A percentile compares a stretch with the other conserved stretches of the same genome.
phyloP scores from a whole-genome alignment of 441 rosid genomes.

The Populus hybrid region DNA sequence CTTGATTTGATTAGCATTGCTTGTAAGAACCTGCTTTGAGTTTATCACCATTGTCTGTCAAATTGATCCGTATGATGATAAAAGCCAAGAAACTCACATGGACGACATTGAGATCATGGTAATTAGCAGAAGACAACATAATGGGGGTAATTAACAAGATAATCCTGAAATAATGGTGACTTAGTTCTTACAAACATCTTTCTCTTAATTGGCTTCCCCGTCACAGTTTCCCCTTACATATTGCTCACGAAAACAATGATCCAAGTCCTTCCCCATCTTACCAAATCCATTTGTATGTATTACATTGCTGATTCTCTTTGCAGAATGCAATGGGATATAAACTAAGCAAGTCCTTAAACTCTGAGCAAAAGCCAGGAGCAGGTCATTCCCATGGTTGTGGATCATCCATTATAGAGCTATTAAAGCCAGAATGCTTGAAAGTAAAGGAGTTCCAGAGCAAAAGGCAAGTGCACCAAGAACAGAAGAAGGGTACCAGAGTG shows the following conservation, averaged over 20 bases:
- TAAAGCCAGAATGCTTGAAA: conserved; percentile 3
- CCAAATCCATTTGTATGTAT: background rate
- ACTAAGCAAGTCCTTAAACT: conserved; percentile 5
- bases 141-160: background rate
- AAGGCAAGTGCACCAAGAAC: conserved; percentile 9
- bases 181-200: background rate
- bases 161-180: background rate
- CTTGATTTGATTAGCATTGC: background rate
- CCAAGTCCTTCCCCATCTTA: background rate
- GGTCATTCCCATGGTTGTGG: background rate
- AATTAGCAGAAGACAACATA: background rate
- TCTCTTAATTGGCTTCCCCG: background rate
- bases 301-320: background rate
- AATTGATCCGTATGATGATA: background rate
- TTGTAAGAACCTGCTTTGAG: background rate
- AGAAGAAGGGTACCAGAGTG: conserved; percentile 1
- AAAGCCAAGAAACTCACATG: background rate
- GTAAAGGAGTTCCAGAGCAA: conserved; percentile 1
- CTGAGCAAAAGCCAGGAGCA: background rate
- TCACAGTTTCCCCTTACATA: background rate
- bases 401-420: background rate
- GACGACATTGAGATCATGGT: background rate
- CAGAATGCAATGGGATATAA: conserved; percentile 22
- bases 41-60: background rate
- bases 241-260: background rate